phyloP scores from a whole-genome alignment of 129 eudicot species.

The Arctium lappa region DNA sequence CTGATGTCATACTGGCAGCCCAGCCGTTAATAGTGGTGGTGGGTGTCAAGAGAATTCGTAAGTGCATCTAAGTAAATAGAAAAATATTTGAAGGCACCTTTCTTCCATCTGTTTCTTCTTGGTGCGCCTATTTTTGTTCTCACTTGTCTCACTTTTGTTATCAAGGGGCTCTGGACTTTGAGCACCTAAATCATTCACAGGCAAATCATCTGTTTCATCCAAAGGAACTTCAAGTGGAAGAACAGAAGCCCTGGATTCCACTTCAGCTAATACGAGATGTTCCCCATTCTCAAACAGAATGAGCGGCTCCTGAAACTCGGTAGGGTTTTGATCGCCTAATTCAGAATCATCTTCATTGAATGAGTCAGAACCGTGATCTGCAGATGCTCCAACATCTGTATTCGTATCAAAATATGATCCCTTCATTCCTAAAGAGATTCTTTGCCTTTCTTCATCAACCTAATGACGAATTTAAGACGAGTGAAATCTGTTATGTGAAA shows the following conservation, averaged over 20 bases:
- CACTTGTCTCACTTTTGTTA: slow-evolving; percentile 32
- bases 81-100: slow-evolving; percentile 35
- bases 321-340: slow-evolving; percentile 15
- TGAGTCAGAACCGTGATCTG: slow-evolving; percentile 34
- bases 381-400: slow-evolving; percentile 22
- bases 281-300: slow-evolving; percentile 28
- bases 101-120: slow-evolving; percentile 76
- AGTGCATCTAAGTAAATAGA: neutral
- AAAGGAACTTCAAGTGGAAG: slow-evolving; percentile 84
- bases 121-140: slow-evolving; percentile 40
- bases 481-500: neutral
- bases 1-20: neutral
- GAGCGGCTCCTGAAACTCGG: slow-evolving; percentile 13
- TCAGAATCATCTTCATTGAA: slow-evolving; percentile 19
- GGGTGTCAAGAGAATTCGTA: neutral
- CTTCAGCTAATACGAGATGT: slow-evolving; percentile 46
- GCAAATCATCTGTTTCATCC: slow-evolving; percentile 60
- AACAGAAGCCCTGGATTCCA: slow-evolving; percentile 75
- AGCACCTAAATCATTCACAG: slow-evolving; percentile 22
- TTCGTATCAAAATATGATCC: slow-evolving; percentile 45
- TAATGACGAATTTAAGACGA: slow-evolving; percentile 17
- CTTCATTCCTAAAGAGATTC: slow-evolving; percentile 90
- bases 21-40: neutral
- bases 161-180: slow-evolving; percentile 31
- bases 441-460: slow-evolving; percentile 72